Conservation (phyloP, 768 basidiomycete species). For the Phlebiopsis flavidoalba region DNA sequence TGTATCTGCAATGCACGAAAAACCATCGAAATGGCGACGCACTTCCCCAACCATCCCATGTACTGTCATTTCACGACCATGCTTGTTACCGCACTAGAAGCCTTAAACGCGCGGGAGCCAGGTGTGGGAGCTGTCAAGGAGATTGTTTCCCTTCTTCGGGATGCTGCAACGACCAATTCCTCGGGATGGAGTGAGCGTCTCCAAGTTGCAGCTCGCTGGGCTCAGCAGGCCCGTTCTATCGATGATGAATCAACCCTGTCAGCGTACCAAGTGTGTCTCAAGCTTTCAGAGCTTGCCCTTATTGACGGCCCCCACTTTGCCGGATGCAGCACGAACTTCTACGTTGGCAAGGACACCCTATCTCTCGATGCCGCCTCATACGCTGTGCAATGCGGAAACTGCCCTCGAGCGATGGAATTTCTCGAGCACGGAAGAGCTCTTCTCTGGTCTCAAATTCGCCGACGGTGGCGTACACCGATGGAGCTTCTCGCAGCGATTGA, state of each 20-base stretch:
- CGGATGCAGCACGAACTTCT: not conserved
- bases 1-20: not conserved
- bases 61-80: not conserved
- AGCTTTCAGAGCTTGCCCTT: not conserved
- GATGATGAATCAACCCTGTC: not conserved
- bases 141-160: not conserved
- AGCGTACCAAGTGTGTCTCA: not conserved
- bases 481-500: slow-evolving; percentile 5
- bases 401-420: slow-evolving; percentile 17
- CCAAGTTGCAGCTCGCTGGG: not conserved
- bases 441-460: slow-evolving; percentile 18
- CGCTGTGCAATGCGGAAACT: not conserved
- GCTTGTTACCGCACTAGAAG: not conserved
- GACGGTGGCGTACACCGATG: slow-evolving; percentile 16
- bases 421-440: slow-evolving; percentile 22
- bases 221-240: not conserved
- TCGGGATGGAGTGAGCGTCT: not conserved
- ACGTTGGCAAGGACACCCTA: not conserved
- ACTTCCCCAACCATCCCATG: not conserved
- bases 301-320: not conserved
- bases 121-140: not conserved
- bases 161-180: not conserved
- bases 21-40: not conserved
- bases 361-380: not conserved
- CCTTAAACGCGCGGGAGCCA: not conserved